These are phyloP conservation scores for Balansia obtecta DNA, from an alignment of 2,329 filamentous ascomycete genomes.

Conservation along the genomic window DNA sequence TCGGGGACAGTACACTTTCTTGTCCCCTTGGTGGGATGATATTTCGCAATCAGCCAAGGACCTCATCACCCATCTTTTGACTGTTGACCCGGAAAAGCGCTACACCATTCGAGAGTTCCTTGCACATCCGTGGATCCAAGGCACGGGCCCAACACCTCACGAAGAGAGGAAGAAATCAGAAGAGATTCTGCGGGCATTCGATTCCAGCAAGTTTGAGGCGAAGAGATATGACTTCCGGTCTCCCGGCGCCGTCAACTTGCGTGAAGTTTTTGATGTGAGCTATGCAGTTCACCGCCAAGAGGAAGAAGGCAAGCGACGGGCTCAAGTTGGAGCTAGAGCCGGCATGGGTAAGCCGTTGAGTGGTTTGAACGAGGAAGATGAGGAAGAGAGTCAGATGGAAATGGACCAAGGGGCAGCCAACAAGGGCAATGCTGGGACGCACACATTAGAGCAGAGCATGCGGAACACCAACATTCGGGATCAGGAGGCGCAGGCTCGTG, in stretches of 20 bases:
- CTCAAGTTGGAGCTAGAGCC: conserved; percentile 65
- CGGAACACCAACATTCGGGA: conserved; percentile 65
- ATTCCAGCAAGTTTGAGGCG: conserved; percentile 41
- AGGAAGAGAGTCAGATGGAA: conserved; percentile 45
- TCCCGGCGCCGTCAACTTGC: conserved; percentile 84
- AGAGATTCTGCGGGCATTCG: conserved; percentile 38
- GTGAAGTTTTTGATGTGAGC: conserved; percentile 96
- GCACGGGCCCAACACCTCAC: conserved; percentile 43
- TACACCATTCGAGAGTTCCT: conserved; percentile 91
- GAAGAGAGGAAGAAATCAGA: conserved; percentile 46
- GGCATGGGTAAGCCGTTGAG: conserved; percentile 44
- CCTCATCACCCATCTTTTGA: conserved; percentile 82
- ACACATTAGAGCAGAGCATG: conserved; percentile 76
- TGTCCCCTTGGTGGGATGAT: conserved; percentile 98
- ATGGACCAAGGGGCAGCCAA: conserved; percentile 45
- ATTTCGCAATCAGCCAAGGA: conserved; percentile 94
- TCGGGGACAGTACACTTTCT: conserved; percentile 89
- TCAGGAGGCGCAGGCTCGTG: conserved; percentile 20
- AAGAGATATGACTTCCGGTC: conserved; percentile 86
- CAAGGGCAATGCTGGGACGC: conserved; percentile 38
- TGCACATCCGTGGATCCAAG: conserved; percentile 83
- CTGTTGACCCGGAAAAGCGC: conserved; percentile 88
- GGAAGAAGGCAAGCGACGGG: conserved; percentile 85
- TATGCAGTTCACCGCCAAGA: conserved; percentile 96
- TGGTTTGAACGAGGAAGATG: conserved; percentile 57